Conservation (phyloP, 768 basidiomycete genomes). For the Mycena pura region DNA sequence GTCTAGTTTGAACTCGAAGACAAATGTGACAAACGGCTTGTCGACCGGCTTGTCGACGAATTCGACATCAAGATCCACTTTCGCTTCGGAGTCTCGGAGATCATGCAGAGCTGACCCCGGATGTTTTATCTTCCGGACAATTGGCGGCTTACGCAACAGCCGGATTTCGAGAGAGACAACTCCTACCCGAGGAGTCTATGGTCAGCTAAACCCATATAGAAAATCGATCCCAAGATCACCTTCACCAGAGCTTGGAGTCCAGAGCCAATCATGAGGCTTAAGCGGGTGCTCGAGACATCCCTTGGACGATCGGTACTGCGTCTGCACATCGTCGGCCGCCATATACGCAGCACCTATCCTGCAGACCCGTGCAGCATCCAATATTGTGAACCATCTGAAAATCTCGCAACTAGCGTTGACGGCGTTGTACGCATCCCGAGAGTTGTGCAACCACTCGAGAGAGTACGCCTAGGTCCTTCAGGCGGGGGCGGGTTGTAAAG, state of each 20-base stretch:
- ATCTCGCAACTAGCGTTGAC: slow-evolving; percentile 5
- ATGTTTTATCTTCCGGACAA: no score
- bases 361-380: not conserved
- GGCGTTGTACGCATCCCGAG: not conserved
- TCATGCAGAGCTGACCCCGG: no score
- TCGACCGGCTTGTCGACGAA: no score
- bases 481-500: no score
- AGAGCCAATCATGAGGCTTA: not conserved
- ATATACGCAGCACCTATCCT: not conserved
- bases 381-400: not conserved
- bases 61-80: no score
- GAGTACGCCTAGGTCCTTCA: no score
- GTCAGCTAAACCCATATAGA: no score
- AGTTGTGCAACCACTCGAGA: not conserved
- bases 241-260: not conserved
- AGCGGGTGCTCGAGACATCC: not conserved
- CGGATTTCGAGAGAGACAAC: not conserved
- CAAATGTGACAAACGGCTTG: no score
- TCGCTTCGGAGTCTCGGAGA: no score
- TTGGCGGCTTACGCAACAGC: not conserved
- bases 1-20: no score
- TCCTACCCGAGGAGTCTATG: not conserved
- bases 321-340: not conserved
- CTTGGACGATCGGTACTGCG: not conserved
- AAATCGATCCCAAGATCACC: not conserved